phyloP scores from a whole-genome alignment of 306 rosid genomes.

The Rubus parviflorus region DNA sequence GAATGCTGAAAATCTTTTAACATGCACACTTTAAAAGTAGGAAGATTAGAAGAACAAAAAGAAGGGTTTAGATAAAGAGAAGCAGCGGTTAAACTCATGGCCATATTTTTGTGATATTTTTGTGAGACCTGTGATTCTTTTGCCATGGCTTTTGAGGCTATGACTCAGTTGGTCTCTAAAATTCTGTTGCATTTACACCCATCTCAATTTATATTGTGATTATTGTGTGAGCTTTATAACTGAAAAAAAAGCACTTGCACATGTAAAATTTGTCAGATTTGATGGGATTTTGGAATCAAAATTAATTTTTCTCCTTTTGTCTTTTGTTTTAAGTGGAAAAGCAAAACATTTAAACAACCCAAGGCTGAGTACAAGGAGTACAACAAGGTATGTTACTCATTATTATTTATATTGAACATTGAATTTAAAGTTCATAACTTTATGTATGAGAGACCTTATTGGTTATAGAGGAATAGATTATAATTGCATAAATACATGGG shows the following conservation, averaged over 20 bases:
- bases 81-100: conserved; percentile 47
- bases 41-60: conserved; percentile 16
- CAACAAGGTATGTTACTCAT: conserved; percentile 60
- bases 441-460: too few species aligned
- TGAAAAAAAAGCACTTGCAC: conserved; percentile 28
- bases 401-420: not conserved
- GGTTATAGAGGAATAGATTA: too few species aligned
- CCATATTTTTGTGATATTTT: conserved; percentile 57
- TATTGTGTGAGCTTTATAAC: not conserved
- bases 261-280: conserved; percentile 19
- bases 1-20: not conserved
- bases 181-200: not conserved
- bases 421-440: too few species aligned
- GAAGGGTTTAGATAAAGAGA: conserved; percentile 45
- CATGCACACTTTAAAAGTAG: not conserved
- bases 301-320: not conserved
- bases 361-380: conserved; percentile 78
- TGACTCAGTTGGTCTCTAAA: conserved; percentile 11
- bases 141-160: conserved; percentile 21
- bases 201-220: not conserved
- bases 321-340: conserved; percentile 61
- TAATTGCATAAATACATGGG: too few species aligned
- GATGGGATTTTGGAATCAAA: not conserved
- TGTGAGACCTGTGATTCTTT: not conserved
- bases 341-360: conserved; percentile 93